Evolutionary conservation across 1,284 basidiomycete species (phyloP).

Genomic region (Melampsora americana): DNA sequence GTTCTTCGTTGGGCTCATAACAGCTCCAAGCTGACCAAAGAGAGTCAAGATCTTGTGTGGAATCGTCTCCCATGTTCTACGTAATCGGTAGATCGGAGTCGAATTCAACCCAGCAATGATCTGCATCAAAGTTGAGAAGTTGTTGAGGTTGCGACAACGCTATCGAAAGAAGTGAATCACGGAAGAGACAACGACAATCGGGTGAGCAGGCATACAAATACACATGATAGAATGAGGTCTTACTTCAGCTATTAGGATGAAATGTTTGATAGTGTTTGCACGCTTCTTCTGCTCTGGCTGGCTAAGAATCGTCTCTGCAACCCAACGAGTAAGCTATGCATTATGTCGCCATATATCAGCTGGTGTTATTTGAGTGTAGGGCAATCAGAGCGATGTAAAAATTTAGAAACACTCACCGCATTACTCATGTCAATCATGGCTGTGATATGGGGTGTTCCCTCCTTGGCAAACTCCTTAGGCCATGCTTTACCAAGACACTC

Average conservation of each 20-base stretch:
- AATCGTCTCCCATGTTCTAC: conserved; percentile 86
- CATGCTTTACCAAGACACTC: conserved; percentile 70
- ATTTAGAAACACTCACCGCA: conserved; percentile 60
- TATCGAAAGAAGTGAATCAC: conserved; percentile 53
- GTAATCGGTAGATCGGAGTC: conserved; percentile 84
- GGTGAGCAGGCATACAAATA: not conserved
- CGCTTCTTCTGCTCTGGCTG: conserved; percentile 83
- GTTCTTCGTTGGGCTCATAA: conserved; percentile 84
- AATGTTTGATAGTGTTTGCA: conserved; percentile 77
- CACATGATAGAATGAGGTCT: conserved; percentile 51
- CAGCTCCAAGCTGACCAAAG: conserved; percentile 69
- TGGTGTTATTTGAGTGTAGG: not conserved
- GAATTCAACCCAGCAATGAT: conserved; percentile 93
- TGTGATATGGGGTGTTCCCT: conserved; percentile 70
- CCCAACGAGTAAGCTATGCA: conserved; percentile 72
- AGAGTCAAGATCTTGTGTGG: conserved; percentile 55
- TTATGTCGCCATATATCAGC: not conserved
- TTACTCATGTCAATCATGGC: conserved; percentile 89
- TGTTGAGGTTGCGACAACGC: conserved; percentile 84
- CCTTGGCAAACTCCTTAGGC: conserved; percentile 52
- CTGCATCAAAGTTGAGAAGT: conserved; percentile 93
- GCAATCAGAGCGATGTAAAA: not conserved
- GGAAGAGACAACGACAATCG: conserved; percentile 44
- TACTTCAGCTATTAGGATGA: conserved; percentile 89
- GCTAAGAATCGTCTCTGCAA: conserved; percentile 79